Evolutionary conservation across 164 flowering plant species (phyloP).

Genomic region (Platanus orientalis): DNA sequence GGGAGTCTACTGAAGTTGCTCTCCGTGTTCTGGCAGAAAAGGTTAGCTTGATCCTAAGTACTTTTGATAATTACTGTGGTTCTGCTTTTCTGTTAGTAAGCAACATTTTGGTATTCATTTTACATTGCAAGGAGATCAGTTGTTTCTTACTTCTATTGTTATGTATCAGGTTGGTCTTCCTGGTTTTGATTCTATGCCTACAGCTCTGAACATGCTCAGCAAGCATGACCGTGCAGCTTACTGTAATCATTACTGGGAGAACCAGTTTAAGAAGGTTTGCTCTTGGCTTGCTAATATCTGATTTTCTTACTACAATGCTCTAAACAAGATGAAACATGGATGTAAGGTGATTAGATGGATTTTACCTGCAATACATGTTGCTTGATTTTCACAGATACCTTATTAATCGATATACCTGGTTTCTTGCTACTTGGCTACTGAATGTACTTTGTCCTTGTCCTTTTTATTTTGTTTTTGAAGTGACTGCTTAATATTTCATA

Average conservation of each 20-base stretch:
- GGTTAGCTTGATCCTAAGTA: slow-evolving; percentile 31
- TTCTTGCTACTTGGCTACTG: no score
- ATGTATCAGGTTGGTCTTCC: slow-evolving; percentile 90
- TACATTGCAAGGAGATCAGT: not conserved
- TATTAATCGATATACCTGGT: no score
- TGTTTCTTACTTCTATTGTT: not conserved
- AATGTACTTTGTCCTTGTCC: no score
- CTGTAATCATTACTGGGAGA: slow-evolving; percentile 94
- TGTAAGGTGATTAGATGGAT: no score
- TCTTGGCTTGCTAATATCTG: not conserved
- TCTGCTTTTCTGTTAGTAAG: not conserved
- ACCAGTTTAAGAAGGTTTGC: slow-evolving; percentile 86
- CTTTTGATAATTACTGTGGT: not conserved
- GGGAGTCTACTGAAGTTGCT: slow-evolving; percentile 98
- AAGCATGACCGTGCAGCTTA: slow-evolving; percentile 98
- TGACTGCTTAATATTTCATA: no score
- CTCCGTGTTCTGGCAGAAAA: slow-evolving; percentile 92
- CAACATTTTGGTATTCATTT: not conserved
- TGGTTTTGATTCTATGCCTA: slow-evolving; percentile 97
- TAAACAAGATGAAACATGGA: no score
- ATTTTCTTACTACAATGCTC: not conserved
- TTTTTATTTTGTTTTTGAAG: no score
- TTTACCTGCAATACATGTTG: no score
- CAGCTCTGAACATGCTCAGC: slow-evolving; percentile 84
- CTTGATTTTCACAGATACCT: no score